Evolutionary conservation across 805 yeast species (phyloP).

Genomic region (Schwanniomyces sp.): DNA sequence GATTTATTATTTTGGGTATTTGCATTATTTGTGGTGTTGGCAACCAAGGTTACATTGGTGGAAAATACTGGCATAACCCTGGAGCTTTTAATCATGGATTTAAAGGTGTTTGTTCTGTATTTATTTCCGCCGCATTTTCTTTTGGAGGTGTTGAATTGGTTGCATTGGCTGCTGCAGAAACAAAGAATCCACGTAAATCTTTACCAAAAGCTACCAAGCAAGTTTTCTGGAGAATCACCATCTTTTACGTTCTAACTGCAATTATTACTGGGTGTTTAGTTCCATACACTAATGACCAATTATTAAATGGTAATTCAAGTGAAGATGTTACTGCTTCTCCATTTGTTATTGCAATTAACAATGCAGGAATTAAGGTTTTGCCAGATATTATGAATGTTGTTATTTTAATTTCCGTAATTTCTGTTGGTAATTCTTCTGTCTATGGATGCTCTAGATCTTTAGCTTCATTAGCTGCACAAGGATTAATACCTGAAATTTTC

Average conservation of each 20-base stretch:
- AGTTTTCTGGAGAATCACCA: constrained; percentile 43
- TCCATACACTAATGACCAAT: constrained; percentile 50
- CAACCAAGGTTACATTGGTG: constrained; percentile 37
- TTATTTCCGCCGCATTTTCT: constrained; percentile 37
- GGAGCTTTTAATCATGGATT: constrained; percentile 39
- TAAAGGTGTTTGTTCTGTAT: constrained; percentile 38
- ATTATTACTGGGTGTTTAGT: constrained; percentile 38
- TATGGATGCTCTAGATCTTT: constrained; percentile 73
- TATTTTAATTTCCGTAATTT: constrained; percentile 67
- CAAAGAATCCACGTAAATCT: constrained; percentile 36
- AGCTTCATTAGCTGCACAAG: constrained; percentile 68
- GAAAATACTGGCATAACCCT: constrained; percentile 27
- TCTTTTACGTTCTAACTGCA: constrained; percentile 36
- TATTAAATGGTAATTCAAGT: constrained; percentile 49
- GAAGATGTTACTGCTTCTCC: constrained; percentile 65
- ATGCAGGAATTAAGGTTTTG: constrained; percentile 61
- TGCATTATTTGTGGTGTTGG: constrained; percentile 40
- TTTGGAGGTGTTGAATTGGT: constrained; percentile 40
- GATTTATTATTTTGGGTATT: constrained; percentile 36
- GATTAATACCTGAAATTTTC: constrained; percentile 56
- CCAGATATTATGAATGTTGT: constrained; percentile 77
- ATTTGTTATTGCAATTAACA: constrained; percentile 67
- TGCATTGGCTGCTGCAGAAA: constrained; percentile 40
- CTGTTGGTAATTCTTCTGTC: constrained; percentile 76
- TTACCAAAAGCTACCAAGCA: constrained; percentile 44